phyloP scores from a whole-genome alignment of 805 yeast species.

The Candida ficus region DNA sequence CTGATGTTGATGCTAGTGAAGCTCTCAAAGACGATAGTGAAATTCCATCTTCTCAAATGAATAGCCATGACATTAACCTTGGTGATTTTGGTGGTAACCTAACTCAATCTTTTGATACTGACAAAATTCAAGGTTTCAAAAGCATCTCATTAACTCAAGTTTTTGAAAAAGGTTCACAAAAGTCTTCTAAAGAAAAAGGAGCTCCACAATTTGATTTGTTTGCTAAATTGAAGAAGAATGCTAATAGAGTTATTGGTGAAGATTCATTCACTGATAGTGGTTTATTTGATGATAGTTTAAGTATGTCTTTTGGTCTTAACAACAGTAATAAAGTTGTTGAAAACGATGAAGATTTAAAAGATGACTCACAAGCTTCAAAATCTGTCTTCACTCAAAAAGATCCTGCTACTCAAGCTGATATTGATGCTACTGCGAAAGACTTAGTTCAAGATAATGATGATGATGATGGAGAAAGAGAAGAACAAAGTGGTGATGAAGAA shows the following conservation, averaged over 20 bases:
- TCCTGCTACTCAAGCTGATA: neutral
- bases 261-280: slow-evolving; percentile 3
- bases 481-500: neutral
- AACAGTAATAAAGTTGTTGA: neutral
- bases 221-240: slow-evolving; percentile 13
- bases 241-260: slow-evolving; percentile 11
- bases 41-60: neutral
- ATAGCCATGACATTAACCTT: slow-evolving; percentile 9
- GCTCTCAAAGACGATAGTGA: slow-evolving; percentile 1
- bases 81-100: slow-evolving; percentile 25
- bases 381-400: neutral
- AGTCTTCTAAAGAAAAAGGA: slow-evolving; percentile 1
- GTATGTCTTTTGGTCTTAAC: neutral
- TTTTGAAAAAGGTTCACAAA: slow-evolving; percentile 18
- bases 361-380: slow-evolving; percentile 1
- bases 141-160: slow-evolving; percentile 20
- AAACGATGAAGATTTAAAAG: slow-evolving; percentile 27
- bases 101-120: slow-evolving; percentile 10
- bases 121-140: slow-evolving; percentile 11
- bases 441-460: slow-evolving; percentile 24
- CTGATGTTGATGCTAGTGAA: slow-evolving; percentile 4
- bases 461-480: too few species aligned
- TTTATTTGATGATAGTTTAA: neutral
- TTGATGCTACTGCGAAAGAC: neutral
- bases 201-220: slow-evolving; percentile 9